Evolutionary conservation across 108 stramenopile species (phyloP), one percentile per base, ranked within the genome.

Genomic region (Aurantiochytrium sp.): DNA sequence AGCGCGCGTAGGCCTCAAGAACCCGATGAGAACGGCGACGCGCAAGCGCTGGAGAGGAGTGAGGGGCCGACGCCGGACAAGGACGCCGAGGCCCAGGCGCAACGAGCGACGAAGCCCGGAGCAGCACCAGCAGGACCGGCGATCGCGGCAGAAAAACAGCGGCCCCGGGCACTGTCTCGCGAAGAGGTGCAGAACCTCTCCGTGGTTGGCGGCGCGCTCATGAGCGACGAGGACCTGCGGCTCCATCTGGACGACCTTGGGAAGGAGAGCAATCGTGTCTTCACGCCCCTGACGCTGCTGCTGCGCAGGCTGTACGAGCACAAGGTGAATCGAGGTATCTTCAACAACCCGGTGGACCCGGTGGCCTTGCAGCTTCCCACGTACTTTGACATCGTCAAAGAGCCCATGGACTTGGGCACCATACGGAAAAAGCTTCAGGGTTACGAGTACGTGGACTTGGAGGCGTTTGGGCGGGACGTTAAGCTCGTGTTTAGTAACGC

Each of bases 321-420:
- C 24, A 93, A 93, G 86, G 85, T 91, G 27, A 87, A 97, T 90
- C 94, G 93, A 3, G 97, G 96, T 94, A 94, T 97, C 3, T 98
- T 98, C 87, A 91, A 92, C 45, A 93, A 95, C 65, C 94, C 98
- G 10, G 98, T 98, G 4, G 97, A 98, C 90, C 97, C 97, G 0
- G 95, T 97, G 10, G 92, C 93, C 41, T 91, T 98, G 41, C 94
- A 95, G 21, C 88, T 98, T 4, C 96, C 96, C 1, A 97, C 97
- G 88, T 98, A 98, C 89, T 97, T 96, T 87, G 97, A 97, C 52
- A 93, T 97, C 55, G 93, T 97, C 32, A 94, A 95, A 88, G 89
- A 94, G 54, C 95, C 96, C 2, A 96, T 97, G 95, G 93, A 95
- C 86, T 91, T 96, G 42, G 91, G 90, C 50, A 87, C 95, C 17